These are phyloP conservation scores for Diaporthe destruens DNA, from an alignment of 2,329 filamentous ascomycete species.

Conservation along the genomic window DNA sequence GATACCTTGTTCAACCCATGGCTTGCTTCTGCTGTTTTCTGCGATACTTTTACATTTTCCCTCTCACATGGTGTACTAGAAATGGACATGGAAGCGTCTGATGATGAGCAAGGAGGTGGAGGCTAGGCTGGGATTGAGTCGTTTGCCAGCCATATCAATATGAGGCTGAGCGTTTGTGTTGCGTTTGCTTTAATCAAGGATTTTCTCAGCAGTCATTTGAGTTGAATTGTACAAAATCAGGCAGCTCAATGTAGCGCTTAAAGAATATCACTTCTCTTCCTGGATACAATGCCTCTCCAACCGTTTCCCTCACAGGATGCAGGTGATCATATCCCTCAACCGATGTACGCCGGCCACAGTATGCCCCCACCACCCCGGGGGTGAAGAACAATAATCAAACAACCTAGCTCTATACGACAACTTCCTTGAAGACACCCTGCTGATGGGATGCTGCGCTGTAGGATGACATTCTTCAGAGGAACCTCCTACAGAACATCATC, in stretches of 20 bases:
- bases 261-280: conserved; percentile 40
- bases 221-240: conserved; percentile 36
- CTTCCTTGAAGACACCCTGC: too few relatives aligned
- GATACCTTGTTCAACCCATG: conserved; percentile 72
- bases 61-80: conserved; percentile 40
- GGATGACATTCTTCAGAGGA: too few relatives aligned
- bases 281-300: neutral
- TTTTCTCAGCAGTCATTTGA: conserved; percentile 17
- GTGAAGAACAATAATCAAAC: too few relatives aligned
- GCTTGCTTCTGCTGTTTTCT: conserved; percentile 41
- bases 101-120: conserved; percentile 2
- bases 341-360: neutral
- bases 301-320: neutral
- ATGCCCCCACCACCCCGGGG: too few relatives aligned
- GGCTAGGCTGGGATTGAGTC: conserved; percentile 1
- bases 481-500: too few relatives aligned
- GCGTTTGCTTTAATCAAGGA: conserved; percentile 36
- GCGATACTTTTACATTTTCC: conserved; percentile 37
- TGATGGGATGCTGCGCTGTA: too few relatives aligned
- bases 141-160: conserved; percentile 32
- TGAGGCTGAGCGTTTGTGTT: conserved; percentile 31
- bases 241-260: conserved; percentile 35
- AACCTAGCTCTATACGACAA: too few relatives aligned
- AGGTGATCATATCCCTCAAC: neutral
- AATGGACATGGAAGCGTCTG: conserved; percentile 22